phyloP scores from a whole-genome alignment of 2,329 filamentous ascomycete genomes.

The Dryadomyces quercivorus region DNA sequence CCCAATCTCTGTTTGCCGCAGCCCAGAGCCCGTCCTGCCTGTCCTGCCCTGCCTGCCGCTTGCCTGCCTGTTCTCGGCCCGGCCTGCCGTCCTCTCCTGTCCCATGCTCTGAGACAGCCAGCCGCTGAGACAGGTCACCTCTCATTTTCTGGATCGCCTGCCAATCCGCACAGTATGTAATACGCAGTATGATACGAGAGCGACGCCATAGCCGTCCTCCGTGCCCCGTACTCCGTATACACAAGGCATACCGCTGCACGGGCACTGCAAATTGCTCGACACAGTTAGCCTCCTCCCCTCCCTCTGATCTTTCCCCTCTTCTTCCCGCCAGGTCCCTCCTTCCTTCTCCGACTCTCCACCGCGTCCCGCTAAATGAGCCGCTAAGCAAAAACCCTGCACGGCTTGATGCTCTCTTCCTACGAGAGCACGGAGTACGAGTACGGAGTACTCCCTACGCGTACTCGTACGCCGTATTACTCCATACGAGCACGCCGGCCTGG shows the following conservation, averaged over 20 bases:
- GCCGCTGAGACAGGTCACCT: neutral
- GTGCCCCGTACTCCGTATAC: no score
- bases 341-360: neutral
- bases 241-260: no score
- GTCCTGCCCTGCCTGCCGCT: neutral
- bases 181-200: no score
- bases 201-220: no score
- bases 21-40: neutral
- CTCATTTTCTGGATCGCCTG: no score
- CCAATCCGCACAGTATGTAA: no score
- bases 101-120: neutral
- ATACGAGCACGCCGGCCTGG: no score
- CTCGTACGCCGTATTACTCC: no score
- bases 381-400: slow-evolving; percentile 2
- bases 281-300: neutral
- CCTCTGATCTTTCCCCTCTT: neutral
- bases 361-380: slow-evolving; percentile 1
- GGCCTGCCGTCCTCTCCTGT: neutral
- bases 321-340: neutral
- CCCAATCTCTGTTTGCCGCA: neutral
- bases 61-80: neutral
- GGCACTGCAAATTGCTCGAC: slow-evolving; percentile 1
- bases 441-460: no score
- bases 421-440: neutral
- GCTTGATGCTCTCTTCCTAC: neutral